Percentiles rank a stretch among this genome's conserved stretches.
Conservation (phyloP, 2,329 filamentous ascomycete genomes). For the Bertia moriformis region DNA sequence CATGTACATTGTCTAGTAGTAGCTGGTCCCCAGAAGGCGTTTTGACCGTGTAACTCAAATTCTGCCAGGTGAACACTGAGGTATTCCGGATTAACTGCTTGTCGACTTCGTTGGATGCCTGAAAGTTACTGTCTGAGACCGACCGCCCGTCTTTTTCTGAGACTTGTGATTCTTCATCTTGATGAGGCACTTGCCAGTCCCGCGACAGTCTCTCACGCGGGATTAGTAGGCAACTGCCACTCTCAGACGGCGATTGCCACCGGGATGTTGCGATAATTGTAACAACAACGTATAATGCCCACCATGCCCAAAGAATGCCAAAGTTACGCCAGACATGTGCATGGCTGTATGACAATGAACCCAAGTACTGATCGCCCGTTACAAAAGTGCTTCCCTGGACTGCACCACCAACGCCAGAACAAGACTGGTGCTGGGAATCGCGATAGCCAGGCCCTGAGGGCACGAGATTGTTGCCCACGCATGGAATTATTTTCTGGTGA, state of each 20-base stretch:
- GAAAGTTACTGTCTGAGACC: too few relatives aligned
- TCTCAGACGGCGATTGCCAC: conserved; percentile 38
- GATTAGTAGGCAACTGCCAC: conserved; percentile 41
- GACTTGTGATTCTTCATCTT: conserved; percentile 31
- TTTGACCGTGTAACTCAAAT: conserved; percentile 56
- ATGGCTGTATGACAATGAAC: conserved; percentile 34
- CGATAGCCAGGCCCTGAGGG: conserved; percentile 32
- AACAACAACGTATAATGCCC: conserved; percentile 39
- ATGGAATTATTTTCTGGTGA: conserved; percentile 34
- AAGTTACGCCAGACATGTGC: conserved; percentile 43
- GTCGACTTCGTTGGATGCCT: neutral
- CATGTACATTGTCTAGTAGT: conserved; percentile 66
- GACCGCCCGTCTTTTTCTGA: conserved; percentile 3
- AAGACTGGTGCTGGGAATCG: conserved; percentile 27
- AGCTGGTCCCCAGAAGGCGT: conserved; percentile 44
- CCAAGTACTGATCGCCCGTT: conserved; percentile 40
- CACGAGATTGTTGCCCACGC: conserved; percentile 31
- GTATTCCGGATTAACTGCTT: neutral
- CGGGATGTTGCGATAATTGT: conserved; percentile 40
- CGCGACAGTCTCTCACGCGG: conserved; percentile 44
- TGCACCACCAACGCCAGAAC: conserved; percentile 43
- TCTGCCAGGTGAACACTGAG: conserved; percentile 61
- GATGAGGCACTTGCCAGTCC: too few relatives aligned
- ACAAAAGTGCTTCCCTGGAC: conserved; percentile 28
- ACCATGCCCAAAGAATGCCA: conserved; percentile 48